phyloP scores from a whole-genome alignment of 169 alveolate genomes.

The Plasmodium inui region DNA sequence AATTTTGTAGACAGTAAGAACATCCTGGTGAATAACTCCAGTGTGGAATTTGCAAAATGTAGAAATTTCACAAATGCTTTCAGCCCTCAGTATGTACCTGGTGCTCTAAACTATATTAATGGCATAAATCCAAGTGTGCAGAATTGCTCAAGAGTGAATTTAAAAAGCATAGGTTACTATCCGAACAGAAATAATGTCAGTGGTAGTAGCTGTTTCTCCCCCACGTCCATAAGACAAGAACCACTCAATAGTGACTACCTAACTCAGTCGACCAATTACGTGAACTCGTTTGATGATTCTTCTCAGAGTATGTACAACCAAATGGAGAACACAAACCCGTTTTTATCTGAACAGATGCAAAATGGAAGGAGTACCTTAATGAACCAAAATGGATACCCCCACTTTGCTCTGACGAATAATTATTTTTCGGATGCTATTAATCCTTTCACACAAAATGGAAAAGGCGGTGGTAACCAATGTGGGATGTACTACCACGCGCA shows the following conservation, averaged over 20 bases:
- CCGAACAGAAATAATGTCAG: background rate
- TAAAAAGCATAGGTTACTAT: background rate
- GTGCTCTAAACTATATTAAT: background rate
- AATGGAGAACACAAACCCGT: background rate
- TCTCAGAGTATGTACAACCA: constrained; percentile 9
- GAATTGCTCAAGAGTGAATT: constrained; percentile 6
- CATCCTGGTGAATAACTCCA: background rate
- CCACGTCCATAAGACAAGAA: background rate
- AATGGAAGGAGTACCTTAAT: constrained; percentile 9
- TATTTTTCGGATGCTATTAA: background rate
- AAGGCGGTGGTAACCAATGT: background rate
- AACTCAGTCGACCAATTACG: background rate
- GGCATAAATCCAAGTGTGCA: background rate
- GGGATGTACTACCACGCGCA: background rate
- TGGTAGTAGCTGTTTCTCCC: background rate
- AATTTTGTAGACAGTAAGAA: background rate
- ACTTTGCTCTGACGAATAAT: background rate
- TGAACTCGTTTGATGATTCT: background rate
- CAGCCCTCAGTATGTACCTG: background rate
- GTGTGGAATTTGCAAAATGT: background rate
- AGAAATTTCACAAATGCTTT: background rate
- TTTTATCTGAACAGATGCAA: constrained; percentile 12
- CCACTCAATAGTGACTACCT: background rate
- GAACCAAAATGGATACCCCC: background rate
- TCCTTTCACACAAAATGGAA: background rate